Percentiles rank a stretch among this genome's conserved stretches.
phyloP scores from a whole-genome alignment of 2,329 filamentous ascomycete species.

The Coniochaeta sp. region DNA sequence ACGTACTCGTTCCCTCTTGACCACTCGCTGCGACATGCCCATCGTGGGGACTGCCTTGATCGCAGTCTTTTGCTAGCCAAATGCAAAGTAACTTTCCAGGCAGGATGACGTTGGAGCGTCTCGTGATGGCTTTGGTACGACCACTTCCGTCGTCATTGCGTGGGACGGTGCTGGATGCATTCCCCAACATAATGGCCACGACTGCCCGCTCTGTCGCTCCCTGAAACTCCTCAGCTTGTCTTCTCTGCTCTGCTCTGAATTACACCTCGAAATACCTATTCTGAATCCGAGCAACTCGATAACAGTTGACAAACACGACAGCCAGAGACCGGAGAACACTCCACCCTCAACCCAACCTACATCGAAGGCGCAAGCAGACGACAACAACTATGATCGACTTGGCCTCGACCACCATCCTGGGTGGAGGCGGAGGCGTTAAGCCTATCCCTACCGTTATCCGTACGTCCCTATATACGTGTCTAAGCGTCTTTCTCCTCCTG shows the following conservation, averaged over 20 bases:
- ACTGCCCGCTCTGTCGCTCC: not conserved
- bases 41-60: not conserved
- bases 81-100: not conserved
- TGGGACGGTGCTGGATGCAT: not conserved
- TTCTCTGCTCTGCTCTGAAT: no score
- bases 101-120: not conserved
- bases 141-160: not conserved
- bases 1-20: not conserved
- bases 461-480: slow-evolving; percentile 8
- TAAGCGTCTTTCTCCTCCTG: not conserved
- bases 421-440: slow-evolving; percentile 2
- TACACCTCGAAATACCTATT: no score
- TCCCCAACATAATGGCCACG: not conserved
- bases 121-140: not conserved
- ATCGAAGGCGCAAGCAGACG: no score
- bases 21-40: not conserved
- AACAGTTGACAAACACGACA: no score
- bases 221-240: no score
- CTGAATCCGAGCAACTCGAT: no score
- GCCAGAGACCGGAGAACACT: no score
- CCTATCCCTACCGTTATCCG: slow-evolving; percentile 18
- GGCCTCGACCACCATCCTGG: slow-evolving; percentile 3
- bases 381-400: not conserved
- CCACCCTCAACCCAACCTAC: no score
- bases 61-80: not conserved